Conservation (phyloP, 129 eudicot genomes). For the Tagetes patula region DNA sequence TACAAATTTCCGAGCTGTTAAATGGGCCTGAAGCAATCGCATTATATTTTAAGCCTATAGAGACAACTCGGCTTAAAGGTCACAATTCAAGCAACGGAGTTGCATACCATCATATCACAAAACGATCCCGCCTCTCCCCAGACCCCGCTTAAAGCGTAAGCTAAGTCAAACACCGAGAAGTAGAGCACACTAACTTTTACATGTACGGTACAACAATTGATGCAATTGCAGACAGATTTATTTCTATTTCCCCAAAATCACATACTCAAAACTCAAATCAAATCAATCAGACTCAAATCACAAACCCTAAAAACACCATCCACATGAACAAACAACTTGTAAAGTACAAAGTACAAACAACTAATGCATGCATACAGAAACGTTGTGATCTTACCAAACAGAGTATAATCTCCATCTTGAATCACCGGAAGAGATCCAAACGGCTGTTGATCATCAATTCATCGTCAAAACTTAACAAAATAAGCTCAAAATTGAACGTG, state of each 20-base stretch:
- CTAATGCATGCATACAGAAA: neutral
- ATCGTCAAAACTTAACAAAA: neutral
- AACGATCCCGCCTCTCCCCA: no score
- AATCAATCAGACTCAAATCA: neutral
- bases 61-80: no score
- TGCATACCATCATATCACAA: no score
- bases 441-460: conserved; percentile 46
- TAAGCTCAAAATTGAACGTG: neutral
- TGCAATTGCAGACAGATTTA: no score
- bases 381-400: conserved; percentile 44
- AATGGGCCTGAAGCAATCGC: no score
- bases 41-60: no score
- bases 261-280: neutral
- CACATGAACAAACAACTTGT: neutral
- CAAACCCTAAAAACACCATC: neutral
- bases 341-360: conserved; percentile 17
- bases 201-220: no score
- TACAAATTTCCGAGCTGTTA: no score
- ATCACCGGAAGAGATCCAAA: conserved; percentile 68
- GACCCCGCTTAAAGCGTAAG: no score
- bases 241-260: neutral
- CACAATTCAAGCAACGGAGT: no score
- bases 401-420: conserved; percentile 69
- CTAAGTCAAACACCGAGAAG: no score
- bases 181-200: no score